Base-by-base conservation (phyloP, 2,329 filamentous ascomycete genomes). In the Penicillium sp. region DNA sequence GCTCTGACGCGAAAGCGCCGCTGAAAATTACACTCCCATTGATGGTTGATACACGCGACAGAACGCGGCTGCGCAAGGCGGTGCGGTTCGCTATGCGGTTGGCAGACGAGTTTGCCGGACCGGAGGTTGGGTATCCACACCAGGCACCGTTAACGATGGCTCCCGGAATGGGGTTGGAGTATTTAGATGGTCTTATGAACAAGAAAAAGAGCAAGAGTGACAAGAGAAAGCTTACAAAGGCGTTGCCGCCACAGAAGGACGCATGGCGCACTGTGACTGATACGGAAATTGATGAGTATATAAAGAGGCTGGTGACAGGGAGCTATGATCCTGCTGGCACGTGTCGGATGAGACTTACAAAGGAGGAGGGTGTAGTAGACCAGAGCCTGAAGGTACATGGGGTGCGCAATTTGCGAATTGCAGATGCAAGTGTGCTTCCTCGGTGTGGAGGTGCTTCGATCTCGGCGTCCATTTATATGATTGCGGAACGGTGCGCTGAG, bases 41-140 rank as follows among this genome's bases (percentile, higher is more conserved):
- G 16, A 10, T 51, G n/a, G 7, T 13, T 3, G 49, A 51, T 1
- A 1, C 23, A n/a, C 49, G 40, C 2, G 49, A 51, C 9, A 37
- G 23, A 9, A 21, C n/a, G 5, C 49, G 49, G 2, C 5, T 51
- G 32, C 49, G 49, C 4, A 51, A 51, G 25, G 32, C 31, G 1
- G 40, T 51, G 6, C 49, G 49, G 23, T 51, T 51, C 10, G 49
- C 49, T 10, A 51, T 51, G 49, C 49, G 49, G 16, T 44, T 51
- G 18, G 49, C 49, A n/a, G 31, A 35, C 9, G 49, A 51, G 40
- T 51, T 51, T 31, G n/a, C 39, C 3, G 34, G 49, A 9, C 23
- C 49, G 4, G 49, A 37, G 7, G 42, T 32, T 3, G 49, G 49
- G 3, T 51, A 51, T 38, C 49, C 49, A 45, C 15, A 51, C 1